phyloP scores from a whole-genome alignment of 257 asterid genomes.

The Osmanthus fragrans region DNA sequence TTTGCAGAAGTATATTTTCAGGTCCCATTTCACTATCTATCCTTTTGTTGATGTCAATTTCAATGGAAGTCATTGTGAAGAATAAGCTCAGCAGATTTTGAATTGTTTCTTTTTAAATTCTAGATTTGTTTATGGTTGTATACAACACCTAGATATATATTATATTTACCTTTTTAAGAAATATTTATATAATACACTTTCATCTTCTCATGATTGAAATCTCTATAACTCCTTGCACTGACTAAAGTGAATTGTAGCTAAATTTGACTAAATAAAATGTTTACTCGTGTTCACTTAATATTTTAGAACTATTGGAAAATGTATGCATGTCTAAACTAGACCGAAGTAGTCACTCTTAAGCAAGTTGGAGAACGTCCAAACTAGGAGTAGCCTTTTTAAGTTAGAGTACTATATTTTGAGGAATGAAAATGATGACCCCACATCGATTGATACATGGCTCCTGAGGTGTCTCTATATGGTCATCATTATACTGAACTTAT shows the following conservation, averaged over 20 bases:
- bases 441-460: neutral
- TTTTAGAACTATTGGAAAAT: neutral
- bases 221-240: neutral
- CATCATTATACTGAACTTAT: neutral
- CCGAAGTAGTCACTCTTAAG: neutral
- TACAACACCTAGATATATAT: neutral
- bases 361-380: neutral
- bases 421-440: neutral
- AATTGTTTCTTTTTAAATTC: neutral
- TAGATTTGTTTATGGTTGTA: neutral
- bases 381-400: neutral
- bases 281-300: neutral
- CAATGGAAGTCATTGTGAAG: neutral
- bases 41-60: conserved; percentile 2
- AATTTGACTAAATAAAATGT: neutral
- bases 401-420: too few species aligned
- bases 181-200: neutral
- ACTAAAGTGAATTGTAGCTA: neutral
- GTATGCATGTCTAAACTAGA: neutral
- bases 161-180: neutral
- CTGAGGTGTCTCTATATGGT: neutral
- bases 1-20: neutral
- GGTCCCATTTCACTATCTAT: neutral
- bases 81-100: neutral
- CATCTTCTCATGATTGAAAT: neutral